Percentiles rank a stretch among this genome's conserved stretches.
Evolutionary conservation across 805 yeast genomes (phyloP).

Genomic region (Candida argentea): DNA sequence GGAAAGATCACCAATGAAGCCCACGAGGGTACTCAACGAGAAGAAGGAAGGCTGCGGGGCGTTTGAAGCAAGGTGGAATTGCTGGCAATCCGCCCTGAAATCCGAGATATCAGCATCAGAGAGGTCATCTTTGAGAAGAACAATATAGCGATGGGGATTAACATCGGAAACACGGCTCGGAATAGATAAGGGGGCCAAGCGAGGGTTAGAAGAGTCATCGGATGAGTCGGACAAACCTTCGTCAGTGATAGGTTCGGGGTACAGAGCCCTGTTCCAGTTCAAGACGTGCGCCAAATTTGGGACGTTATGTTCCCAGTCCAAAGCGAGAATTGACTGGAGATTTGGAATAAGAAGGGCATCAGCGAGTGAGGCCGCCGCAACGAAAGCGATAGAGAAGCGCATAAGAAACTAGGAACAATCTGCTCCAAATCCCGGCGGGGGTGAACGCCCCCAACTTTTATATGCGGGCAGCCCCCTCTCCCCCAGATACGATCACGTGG

Average conservation of each 20-base stretch:
- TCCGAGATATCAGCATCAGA: constrained; percentile 1
- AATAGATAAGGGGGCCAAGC: constrained; percentile 4
- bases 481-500: too few species aligned
- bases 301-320: constrained; percentile 1
- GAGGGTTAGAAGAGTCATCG: background rate
- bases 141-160: constrained; percentile 6
- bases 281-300: constrained; percentile 1
- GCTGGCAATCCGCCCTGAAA: constrained; percentile 3
- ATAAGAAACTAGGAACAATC: too few species aligned
- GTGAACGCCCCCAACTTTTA: too few species aligned
- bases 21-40: constrained; percentile 7
- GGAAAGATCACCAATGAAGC: constrained; percentile 14
- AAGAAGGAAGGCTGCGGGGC: constrained; percentile 6
- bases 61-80: constrained; percentile 3
- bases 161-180: constrained; percentile 1
- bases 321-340: constrained; percentile 4
- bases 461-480: too few species aligned
- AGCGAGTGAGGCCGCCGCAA: constrained; percentile 2
- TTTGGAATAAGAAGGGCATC: constrained; percentile 5
- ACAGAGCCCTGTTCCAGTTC: background rate
- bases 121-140: constrained; percentile 7
- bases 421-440: too few species aligned
- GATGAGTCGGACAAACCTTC: constrained; percentile 1
- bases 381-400: too few species aligned
- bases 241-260: background rate